Base-by-base conservation (phyloP, 2,329 filamentous ascomycete species). In the Pseudogymnoascus sp. region DNA sequence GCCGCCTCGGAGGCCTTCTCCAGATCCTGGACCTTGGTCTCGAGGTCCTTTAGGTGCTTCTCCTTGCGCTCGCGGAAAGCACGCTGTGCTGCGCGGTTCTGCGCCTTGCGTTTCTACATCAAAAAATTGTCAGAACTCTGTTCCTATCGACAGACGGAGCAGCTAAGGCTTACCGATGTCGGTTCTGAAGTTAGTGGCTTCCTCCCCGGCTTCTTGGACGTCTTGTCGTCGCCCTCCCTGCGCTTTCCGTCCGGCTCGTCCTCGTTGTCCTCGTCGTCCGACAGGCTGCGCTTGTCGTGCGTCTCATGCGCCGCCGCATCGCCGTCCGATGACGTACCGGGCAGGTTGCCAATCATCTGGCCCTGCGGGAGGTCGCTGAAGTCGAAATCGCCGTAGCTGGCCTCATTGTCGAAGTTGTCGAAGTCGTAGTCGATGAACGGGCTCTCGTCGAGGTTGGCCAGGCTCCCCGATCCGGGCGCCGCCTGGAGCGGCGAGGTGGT, bases 151-250 rank as follows among this genome's bases (percentile, higher is more conserved):
- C 42, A 33, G 26, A 29, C 4, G 14, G 31, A 47, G 64, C 35
- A 59, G 40, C 11, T 13, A 31, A n/a, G 42, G 85, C 93, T 80
- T 86, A 97, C 93, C 69, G 93, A 95, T 69, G 90, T 97, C 24
- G 95, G 95, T 76, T 97, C 95, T 21, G 91, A 96, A 59, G 91
- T 97, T 71, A 97, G 81, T 19, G 93, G 95, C 81, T 99, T 99
- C 67, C 95, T 86, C 61, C 95, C 95, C 4, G 95, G 93, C 78
- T 97, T 99, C 85, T 97, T 97, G 24, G 91, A 86, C 47, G 87
- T 82, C 77, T 95, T 96, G 50, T 93, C 91, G 63, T 91, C 71
- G 64, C 88, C 86, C 76, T 96, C 92, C 65, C 90, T 85, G 67
- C 91, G 85, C 79, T 93, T 95, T 47, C 86, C 85, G 68, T 85